Evolutionary conservation across 2,329 filamentous ascomycete species (phyloP), one percentile per base, ranked within the genome.

Genomic region (Monosporascus sp.): DNA sequence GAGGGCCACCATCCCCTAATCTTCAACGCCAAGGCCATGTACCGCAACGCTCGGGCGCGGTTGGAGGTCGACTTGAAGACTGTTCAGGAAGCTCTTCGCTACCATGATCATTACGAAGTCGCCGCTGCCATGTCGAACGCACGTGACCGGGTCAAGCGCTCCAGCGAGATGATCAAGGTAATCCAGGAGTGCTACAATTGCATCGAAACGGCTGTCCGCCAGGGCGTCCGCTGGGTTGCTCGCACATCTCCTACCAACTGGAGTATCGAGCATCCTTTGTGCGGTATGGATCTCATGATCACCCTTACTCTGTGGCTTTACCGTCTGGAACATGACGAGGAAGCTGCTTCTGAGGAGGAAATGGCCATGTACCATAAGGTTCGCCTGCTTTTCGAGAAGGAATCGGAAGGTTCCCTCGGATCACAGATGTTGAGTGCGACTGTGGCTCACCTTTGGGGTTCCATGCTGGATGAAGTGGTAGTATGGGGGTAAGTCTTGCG

Each of bases 251-350:
- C 94, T 22, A 97, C 94, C 47, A 97, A 97, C 74, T 99, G 94
- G 94, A 97, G 93, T 70, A 90, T 97, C 56, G 94, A 99, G 76
- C 93, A 99, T 71, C 92, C 94, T 50, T 85, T 99, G 54, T 97
- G 92, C 68, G 93, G 93, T 58, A 85, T 99, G 76, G 94, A 99
- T 72, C 81, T 97, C 62, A 96, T 99, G 85, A 94, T 97, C 70
- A 94, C 97, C 64, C 86, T 99, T 63, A 97, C 91, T 66, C 80
- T 97, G 62, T 99, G 94, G 94, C 87, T 99, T 65, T 97, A 97
- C 78, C 91, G 92, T 75, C 87, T 99, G 78, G 94, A 99, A 87
- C 92, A 97, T 77, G 94, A 99, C 78, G 92, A 96, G 60, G 93
- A 97, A 76, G 86, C 87, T 26, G 88, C 90, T 37, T 89, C 85